Evolutionary conservation across 2,329 filamentous ascomycete genomes (phyloP).

Genomic region (Hypoxylon sp.): DNA sequence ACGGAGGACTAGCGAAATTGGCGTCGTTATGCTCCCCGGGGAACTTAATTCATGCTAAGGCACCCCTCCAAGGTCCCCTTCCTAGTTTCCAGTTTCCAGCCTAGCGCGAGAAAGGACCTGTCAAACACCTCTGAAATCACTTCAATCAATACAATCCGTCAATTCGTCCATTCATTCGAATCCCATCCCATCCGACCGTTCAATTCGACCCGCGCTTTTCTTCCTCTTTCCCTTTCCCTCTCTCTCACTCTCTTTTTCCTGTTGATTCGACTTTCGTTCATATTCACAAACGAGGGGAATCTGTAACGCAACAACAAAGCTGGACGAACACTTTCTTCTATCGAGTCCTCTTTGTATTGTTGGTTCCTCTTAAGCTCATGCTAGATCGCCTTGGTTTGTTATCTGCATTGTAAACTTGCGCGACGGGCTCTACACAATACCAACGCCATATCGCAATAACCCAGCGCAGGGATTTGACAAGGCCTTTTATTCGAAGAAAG

Average conservation of each 20-base stretch:
- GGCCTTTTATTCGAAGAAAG: constrained; percentile 15
- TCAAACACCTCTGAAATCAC: constrained; percentile 46
- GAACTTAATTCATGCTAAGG: constrained; percentile 51
- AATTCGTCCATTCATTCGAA: constrained; percentile 48
- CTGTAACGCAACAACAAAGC: constrained; percentile 29
- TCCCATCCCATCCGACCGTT: constrained; percentile 46
- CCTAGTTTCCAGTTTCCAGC: constrained; percentile 16
- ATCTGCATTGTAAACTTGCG: constrained; percentile 23
- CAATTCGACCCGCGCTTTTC: constrained; percentile 42
- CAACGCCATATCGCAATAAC: constrained; percentile 25
- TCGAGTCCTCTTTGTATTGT: constrained; percentile 29
- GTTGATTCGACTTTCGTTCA: constrained; percentile 39
- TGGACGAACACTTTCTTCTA: constrained; percentile 27
- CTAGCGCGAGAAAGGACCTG: constrained; percentile 38
- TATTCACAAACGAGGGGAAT: constrained; percentile 34
- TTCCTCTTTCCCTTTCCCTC: constrained; percentile 24
- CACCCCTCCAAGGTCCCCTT: constrained; percentile 22
- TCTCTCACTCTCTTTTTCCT: constrained; percentile 23
- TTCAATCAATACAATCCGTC: constrained; percentile 43
- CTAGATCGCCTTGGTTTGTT: constrained; percentile 33
- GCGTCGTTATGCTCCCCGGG: constrained; percentile 51
- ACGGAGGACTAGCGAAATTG: constrained; percentile 61
- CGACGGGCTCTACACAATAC: constrained; percentile 29
- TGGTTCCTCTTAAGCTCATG: constrained; percentile 25
- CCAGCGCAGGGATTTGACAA: constrained; percentile 38